A percentile compares a stretch with the other conserved stretches of the same genome.
Conservation (phyloP, 2,329 filamentous ascomycete genomes). For the Microascus cirrosus region DNA sequence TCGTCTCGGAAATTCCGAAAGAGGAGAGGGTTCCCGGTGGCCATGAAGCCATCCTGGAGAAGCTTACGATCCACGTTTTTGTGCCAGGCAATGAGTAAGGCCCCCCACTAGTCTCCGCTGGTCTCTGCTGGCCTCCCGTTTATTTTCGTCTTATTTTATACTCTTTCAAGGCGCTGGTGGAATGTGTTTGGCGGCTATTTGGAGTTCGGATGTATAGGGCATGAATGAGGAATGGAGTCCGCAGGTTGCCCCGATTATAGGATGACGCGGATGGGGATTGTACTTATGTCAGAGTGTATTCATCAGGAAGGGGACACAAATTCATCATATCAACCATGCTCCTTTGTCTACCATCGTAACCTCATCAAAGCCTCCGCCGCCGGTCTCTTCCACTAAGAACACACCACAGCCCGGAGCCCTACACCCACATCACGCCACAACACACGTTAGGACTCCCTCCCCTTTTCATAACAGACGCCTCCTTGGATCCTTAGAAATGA, state of each 20-base stretch:
- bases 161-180: background rate
- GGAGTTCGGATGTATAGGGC: background rate
- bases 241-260: background rate
- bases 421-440: no score
- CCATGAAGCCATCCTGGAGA: conserved; percentile 64
- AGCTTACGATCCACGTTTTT: conserved; percentile 64
- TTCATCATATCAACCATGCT: no score
- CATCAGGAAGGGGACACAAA: no score
- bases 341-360: no score
- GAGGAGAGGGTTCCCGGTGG: conserved; percentile 45
- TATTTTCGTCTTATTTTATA: background rate
- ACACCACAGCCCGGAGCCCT: no score
- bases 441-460: no score
- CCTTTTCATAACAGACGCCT: no score
- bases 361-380: no score
- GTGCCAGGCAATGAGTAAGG: conserved; percentile 2
- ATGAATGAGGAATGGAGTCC: background rate
- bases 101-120: no score
- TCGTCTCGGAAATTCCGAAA: conserved; percentile 59
- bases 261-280: background rate
- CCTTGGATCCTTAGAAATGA: no score
- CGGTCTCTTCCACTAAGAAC: no score
- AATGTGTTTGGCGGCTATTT: background rate
- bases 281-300: background rate
- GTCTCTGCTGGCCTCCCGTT: background rate